A percentile compares a stretch with the other conserved stretches of the same genome.
These are phyloP conservation scores for Dictyostelium capitatum DNA, from an alignment of 78 protist genomes.

Conservation along the genomic window DNA sequence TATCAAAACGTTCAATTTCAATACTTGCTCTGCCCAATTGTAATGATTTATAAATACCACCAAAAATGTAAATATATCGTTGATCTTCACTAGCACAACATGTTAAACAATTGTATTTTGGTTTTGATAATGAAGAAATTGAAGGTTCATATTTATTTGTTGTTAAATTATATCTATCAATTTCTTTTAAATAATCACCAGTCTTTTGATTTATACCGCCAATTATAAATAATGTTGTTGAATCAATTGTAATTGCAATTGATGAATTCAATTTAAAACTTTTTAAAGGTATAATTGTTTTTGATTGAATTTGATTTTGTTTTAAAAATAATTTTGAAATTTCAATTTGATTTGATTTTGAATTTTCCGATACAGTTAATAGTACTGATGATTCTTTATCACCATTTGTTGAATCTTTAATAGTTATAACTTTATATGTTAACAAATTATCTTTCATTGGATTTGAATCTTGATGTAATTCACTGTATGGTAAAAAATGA, in stretches of 20 bases:
- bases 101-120: slow-evolving; percentile 12
- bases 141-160: slow-evolving; percentile 9
- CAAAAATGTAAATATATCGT: slow-evolving; percentile 49
- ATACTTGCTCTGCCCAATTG: not conserved
- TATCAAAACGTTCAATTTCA: slow-evolving; percentile 53
- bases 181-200: not conserved
- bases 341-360: not conserved
- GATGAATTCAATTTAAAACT: not conserved
- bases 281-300: slow-evolving; percentile 2
- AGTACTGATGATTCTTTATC: not conserved
- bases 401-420: not conserved
- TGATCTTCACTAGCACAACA: slow-evolving; percentile 25
- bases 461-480: not conserved
- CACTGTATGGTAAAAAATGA: not conserved
- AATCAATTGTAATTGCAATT: not conserved
- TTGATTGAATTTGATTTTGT: slow-evolving; percentile 14
- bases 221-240: slow-evolving; percentile 3
- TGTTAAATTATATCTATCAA: slow-evolving; percentile 17
- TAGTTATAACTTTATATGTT: not conserved
- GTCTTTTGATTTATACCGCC: slow-evolving; percentile 41
- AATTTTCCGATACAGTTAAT: not conserved
- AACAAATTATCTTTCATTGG: slow-evolving; percentile 5
- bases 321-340: not conserved
- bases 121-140: not conserved
- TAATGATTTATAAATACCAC: slow-evolving; percentile 41